Evolutionary conservation across 129 eudicot genomes (phyloP), one percentile per base, ranked within the genome.

Genomic region (Ambrosia trifida): DNA sequence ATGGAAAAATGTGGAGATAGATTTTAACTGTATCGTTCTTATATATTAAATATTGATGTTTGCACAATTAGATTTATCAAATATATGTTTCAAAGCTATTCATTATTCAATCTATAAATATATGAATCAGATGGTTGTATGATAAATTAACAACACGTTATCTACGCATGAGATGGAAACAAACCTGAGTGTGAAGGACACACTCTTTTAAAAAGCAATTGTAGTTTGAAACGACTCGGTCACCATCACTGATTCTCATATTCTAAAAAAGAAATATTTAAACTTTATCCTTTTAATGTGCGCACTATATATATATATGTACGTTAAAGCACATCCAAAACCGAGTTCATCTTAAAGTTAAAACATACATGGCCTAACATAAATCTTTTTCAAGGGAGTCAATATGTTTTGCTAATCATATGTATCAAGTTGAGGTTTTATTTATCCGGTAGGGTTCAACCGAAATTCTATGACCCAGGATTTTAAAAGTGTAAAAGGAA

Each of bases 231-330:
- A 70, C 20, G 52, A 38, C 41, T 70, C 16, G 40, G 74, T 70
- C 74, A 36, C 74, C 14, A 52, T 70, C 74, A 38, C 20, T 69
- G 64, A 36, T 69, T 52, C 64, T 69, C 64, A 14, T 47, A 7
- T 53, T 46, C 51, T 18, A 8, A 69, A 36, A 69, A 13, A 9
- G 51, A 8, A 36, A 69, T 24, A 24, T 24, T 24, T 24, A 24
- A 24, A 24, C 28, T 24, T 24, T 24, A 1, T 24, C 44, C 44
- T 40, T 40, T 7, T 7, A 40, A 6, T 6, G 44, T 40, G 44
- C 0, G 44, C 9, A 40, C n/a, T n/a, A n/a, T n/a, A n/a, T n/a
- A n/a, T n/a, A n/a, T n/a, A n/a, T n/a, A n/a, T n/a, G n/a, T n/a
- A 36, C 6, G 44, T 40, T 40, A 40, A 10, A 40, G 11, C 44